A percentile compares a stretch with the other conserved stretches of the same genome.
phyloP scores from a whole-genome alignment of 371 early-diverging fungal genomes.

The Mortierella sp. region DNA sequence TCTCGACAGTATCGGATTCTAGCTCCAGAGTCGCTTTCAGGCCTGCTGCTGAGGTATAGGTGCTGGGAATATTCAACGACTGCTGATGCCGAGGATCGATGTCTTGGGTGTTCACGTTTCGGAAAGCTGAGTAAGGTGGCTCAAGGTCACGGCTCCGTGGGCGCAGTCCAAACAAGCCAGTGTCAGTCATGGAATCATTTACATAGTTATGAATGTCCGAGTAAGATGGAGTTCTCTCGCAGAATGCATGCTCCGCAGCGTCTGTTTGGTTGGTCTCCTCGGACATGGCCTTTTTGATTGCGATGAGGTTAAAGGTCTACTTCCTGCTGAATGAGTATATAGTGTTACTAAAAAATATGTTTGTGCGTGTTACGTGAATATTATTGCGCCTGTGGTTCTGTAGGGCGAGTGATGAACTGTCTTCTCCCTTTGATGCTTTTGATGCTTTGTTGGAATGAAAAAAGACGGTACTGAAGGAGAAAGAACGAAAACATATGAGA shows the following conservation, averaged over 20 bases:
- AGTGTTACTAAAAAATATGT: background rate
- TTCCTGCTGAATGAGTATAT: background rate
- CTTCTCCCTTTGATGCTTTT: too few relatives aligned
- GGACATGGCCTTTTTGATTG: background rate
- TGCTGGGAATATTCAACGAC: background rate
- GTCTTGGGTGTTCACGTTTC: constrained; percentile 11
- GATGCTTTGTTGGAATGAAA: too few relatives aligned
- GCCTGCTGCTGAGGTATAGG: constrained; percentile 31
- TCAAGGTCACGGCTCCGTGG: constrained; percentile 12
- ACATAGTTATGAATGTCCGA: constrained; percentile 21
- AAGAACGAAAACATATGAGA: too few relatives aligned
- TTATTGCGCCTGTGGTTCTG: background rate
- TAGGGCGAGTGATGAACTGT: too few relatives aligned
- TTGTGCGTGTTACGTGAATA: too few relatives aligned
- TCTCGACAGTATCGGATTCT: constrained; percentile 52
- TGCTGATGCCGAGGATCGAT: constrained; percentile 8
- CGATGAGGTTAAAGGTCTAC: background rate
- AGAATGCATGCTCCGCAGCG: constrained; percentile 7
- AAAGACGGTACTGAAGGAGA: too few relatives aligned
- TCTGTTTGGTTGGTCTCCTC: background rate
- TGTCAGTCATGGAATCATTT: constrained; percentile 5
- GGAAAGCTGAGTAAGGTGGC: constrained; percentile 21
- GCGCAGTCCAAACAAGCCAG: background rate
- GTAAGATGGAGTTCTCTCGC: constrained; percentile 43
- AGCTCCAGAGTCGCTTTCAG: constrained; percentile 37